Base-by-base conservation (phyloP, 306 rosid species). In the Trifolium fragiferum region DNA sequence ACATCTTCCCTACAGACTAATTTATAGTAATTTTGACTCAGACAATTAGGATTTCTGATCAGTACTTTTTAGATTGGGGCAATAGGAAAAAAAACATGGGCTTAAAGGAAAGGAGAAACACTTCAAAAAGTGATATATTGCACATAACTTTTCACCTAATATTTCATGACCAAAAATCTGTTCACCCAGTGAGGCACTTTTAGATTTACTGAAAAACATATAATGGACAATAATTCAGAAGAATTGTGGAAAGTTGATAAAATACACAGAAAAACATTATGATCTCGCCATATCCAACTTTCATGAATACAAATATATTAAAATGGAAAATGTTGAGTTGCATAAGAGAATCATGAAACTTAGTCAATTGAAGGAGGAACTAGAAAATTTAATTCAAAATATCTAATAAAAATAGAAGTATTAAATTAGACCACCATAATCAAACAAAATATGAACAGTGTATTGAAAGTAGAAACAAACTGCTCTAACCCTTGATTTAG, bases 401-500 rank as follows among this genome's bases (percentile, higher is more conserved):
- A 59, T 32, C 59, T 79, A 68, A 44, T 37, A 47, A 67, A 68
- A 35, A 25, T 18, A 16, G 47, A 44, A 53, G 10, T 66, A 8
- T 25, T 12, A 33, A 33, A 75, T 66, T 47, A 65, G 70, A 69
- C 47, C 54, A 63, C 15, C 40, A 37, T 1, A 37, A 73, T 57
- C 15, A 8, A 30, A 53, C 51, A 68, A 72, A 67, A 82, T 21
- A 55, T 58, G 68, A 11, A 43, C 30, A 50, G 54, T 33, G 33
- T 37, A 38, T 4, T 19, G 65, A 41, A 79, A 77, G 57, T 10
- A 46, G 53, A 63, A 80, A 78, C 32, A 8, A 50, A 91, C 94
- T 89, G 86, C 83, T 57, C 23, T 55, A 79, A 78, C 83, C 89
- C 86, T 93, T 51, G 91, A 88, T 68, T 87, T 91, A 50, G 96